phyloP scores from a whole-genome alignment of 306 rosid species.

The Ammopiptanthus mongolicus region DNA sequence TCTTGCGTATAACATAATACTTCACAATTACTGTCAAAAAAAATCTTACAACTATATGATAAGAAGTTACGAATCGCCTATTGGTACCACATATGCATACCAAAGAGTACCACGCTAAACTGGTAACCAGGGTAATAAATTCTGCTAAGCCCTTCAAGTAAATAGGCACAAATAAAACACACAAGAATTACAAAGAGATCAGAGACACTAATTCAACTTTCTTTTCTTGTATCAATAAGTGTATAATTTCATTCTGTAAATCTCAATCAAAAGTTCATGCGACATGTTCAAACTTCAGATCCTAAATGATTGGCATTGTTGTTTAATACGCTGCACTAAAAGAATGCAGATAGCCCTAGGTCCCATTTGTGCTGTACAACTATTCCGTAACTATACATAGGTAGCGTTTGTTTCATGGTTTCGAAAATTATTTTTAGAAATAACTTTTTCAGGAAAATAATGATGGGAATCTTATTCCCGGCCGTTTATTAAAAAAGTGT shows the following conservation, averaged over 20 bases:
- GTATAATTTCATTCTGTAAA: not conserved
- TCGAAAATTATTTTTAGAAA: too few relatives aligned
- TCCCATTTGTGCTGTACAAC: constrained; percentile 50
- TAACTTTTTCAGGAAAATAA: too few relatives aligned
- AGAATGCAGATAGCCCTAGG: constrained; percentile 17
- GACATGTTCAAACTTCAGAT: constrained; percentile 10
- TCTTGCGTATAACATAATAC: too few relatives aligned
- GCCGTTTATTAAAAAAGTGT: too few relatives aligned
- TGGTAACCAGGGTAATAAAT: not conserved
- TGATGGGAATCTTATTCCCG: too few relatives aligned
- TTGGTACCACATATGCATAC: too few relatives aligned
- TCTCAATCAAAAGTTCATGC: not conserved
- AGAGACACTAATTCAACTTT: not conserved
- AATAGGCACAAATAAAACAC: not conserved
- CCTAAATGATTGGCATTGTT: constrained; percentile 3
- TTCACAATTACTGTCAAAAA: too few relatives aligned
- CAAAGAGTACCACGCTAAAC: too few relatives aligned
- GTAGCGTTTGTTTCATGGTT: too few relatives aligned
- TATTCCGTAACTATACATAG: constrained; percentile 12
- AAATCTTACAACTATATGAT: too few relatives aligned
- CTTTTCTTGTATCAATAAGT: not conserved
- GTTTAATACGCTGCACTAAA: constrained; percentile 7
- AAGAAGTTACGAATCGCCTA: too few relatives aligned
- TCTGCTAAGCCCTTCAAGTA: not conserved
- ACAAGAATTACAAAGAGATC: not conserved